phyloP scores from a whole-genome alignment of 202 grass and related monocot species.

The Schoenoplectus tabernaemontani region DNA sequence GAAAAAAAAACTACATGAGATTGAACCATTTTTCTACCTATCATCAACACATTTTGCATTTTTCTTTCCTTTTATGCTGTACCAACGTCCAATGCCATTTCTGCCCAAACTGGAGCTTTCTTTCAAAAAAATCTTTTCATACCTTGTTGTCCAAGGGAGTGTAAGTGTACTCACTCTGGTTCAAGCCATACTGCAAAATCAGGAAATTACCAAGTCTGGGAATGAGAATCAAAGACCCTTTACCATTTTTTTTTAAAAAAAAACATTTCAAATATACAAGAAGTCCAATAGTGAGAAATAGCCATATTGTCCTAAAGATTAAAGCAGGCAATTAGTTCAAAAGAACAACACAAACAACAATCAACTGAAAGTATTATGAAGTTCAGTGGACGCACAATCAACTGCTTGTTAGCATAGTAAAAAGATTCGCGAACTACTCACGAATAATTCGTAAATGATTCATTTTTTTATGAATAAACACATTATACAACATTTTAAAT shows the following conservation, averaged over 20 bases:
- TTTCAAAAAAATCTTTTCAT: background rate
- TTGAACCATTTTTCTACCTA: background rate
- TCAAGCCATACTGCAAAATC: constrained; percentile 28
- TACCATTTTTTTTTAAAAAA: background rate
- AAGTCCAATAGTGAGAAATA: background rate
- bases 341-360: background rate
- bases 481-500: too few relatives aligned
- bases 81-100: background rate
- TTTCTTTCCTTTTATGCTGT: background rate
- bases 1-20: background rate
- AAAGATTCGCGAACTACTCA: too few relatives aligned
- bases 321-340: background rate
- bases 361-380: background rate
- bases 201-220: background rate
- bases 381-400: background rate
- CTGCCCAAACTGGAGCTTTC: background rate
- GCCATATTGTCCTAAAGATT: background rate
- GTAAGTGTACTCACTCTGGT: constrained; percentile 25
- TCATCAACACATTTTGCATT: background rate
- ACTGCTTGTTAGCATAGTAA: too few relatives aligned
- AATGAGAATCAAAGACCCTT: background rate
- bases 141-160: constrained; percentile 15
- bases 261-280: background rate
- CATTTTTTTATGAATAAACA: too few relatives aligned
- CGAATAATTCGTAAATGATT: too few relatives aligned